Evolutionary conservation across 371 early-diverging fungal species (phyloP), one percentile per base, ranked within the genome.

Genomic region (Mucor racemosus): DNA sequence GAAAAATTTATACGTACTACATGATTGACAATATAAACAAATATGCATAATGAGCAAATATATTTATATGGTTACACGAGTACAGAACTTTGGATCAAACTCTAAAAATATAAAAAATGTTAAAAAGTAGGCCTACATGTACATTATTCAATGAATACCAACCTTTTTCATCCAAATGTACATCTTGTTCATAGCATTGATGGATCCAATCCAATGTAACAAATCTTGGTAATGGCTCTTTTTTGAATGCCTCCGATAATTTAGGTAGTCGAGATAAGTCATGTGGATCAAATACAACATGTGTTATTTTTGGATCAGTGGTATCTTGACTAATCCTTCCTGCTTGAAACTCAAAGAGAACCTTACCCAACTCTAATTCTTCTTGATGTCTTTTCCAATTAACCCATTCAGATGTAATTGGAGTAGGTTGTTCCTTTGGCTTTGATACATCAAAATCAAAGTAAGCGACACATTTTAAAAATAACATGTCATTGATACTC

Each of bases 401-500:
- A 1, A 74, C 72, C 74, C 75, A 75, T 31, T 64, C 38, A 21
- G 55, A 34, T 1, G 57, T 58, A 14, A 66, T 48, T n/a, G 68
- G 61, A 5, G n/a, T 57, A 39, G 53, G 55, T 1, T 61, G 57
- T 0, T 31, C 34, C 50, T 58, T 14, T 53, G 31, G 11, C 21
- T 34, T 61, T 34, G 35, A n/a, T 19, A 33, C 10, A 54, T 65
- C 62, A 35, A 46, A 67, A 38, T 76, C 76, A 59, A 78, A 61
- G 19, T 78, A 80, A 1, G 76, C 74, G 7, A 60, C 58, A 1
- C 73, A 66, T 15, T 65, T 67, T 0, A 65, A 26, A 40, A 82
- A 80, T 0, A 81, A 17, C 55, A 72, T 66, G 6, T 79, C 82
- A 21, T 66, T 71, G 11, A 81, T 55, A 9, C 40, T 66, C 9